Evolutionary conservation across 306 rosid species (phyloP).

Genomic region (Fragaria vesca): DNA sequence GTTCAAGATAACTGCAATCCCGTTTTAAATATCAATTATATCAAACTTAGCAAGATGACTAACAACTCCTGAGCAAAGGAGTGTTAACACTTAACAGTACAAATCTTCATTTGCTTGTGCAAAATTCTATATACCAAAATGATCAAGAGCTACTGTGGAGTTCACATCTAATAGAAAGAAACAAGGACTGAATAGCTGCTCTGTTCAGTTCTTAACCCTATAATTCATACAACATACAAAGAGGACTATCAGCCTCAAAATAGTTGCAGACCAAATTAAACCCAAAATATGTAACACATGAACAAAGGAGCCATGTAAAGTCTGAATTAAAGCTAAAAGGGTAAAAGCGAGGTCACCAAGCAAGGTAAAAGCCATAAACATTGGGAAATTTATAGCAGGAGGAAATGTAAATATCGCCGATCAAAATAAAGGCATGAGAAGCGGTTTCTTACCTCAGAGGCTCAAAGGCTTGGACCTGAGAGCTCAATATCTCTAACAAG

Average conservation of each 20-base stretch:
- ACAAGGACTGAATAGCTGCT: neutral
- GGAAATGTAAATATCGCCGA: neutral
- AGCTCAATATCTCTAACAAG: conserved; percentile 20
- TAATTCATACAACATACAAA: neutral
- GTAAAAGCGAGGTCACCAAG: conserved; percentile 3
- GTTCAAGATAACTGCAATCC: neutral
- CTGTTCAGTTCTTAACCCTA: neutral
- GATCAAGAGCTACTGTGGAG: neutral
- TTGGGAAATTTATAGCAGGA: neutral
- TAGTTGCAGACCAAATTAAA: neutral
- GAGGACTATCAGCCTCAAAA: neutral
- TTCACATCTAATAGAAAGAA: neutral
- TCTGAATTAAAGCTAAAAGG: conserved; percentile 17
- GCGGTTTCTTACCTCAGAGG: conserved; percentile 7
- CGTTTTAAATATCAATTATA: neutral
- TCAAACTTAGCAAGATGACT: neutral
- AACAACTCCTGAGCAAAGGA: neutral
- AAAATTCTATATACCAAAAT: neutral
- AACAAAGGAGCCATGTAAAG: conserved; percentile 26
- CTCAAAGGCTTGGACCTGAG: neutral
- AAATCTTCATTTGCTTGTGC: neutral
- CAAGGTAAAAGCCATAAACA: neutral
- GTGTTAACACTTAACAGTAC: neutral
- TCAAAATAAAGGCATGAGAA: neutral
- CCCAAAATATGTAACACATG: neutral